Base-by-base conservation (phyloP, 306 rosid genomes). In the Echinosophora koreensis region DNA sequence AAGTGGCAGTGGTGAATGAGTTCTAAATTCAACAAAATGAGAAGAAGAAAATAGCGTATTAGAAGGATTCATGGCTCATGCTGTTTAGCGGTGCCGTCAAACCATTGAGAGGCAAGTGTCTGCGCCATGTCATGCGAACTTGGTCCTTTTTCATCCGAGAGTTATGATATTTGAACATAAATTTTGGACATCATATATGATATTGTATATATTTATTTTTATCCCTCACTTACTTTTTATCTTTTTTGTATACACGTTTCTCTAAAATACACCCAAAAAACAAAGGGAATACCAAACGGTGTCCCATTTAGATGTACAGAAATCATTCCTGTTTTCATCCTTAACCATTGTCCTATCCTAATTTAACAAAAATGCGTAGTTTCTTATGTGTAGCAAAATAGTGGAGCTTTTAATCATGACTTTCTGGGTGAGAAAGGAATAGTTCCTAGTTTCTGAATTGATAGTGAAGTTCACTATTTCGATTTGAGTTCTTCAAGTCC, bases 41-140 rank as follows among this genome's bases (percentile, higher is more conserved):
- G 47, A 42, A 62, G 77, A 71, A 42, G 22, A 62, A 80, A 32
- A 32, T 5, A 50, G 16, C 6, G 1, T 2, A 32, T 15, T 11
- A 56, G 28, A 66, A 65, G 67, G 61, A 66, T 10, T 46, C 2
- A 15, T 35, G 52, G 55, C 6, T 46, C 2, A 15, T 46, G 52
- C 3, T 7, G 71, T 12, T 22, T 8, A 46, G 71, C 38, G 84
- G 80, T 51, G 80, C 87, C 84, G 82, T 17, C 82, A 32, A 70
- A 70, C 76, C 79, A 80, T 5, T 52, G 49, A 65, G 72, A 68
- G 50, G 50, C 13, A 67, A 59, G 73, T 67, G 80, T 72, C 39
- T 22, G 22, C 22, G 22, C 66, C 30, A 14, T 30, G 12, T 73
- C 59, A 65, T 22, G 51, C 38, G 12, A 69, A 6, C 22, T 38